Base-by-base conservation (phyloP, 2,329 filamentous ascomycete species). In the Claviceps fusiformis region DNA sequence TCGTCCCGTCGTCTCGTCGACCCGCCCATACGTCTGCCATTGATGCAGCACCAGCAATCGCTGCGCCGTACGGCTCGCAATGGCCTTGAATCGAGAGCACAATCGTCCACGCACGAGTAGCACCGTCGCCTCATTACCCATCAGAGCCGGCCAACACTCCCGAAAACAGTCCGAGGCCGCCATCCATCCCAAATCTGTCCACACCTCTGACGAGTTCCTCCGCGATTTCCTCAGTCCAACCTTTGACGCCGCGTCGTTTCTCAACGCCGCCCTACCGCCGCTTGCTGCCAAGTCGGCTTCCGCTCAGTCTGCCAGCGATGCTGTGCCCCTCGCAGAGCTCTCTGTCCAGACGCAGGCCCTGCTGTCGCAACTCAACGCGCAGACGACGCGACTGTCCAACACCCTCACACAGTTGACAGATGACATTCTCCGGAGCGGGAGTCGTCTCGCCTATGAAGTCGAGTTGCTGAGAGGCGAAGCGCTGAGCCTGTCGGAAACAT, bases 381-480 rank as follows among this genome's bases (percentile, higher is more conserved):
- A 96, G 67, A 95, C 90, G 1, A 86, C 89, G 19, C 81, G 90
- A 49, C 75, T 96, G 8, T 89, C 90, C 15, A 83, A 79, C 54
- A 87, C 84, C 49, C 77, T 98, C 56, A 95, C 90, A 37, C 85
- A 92, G 64, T 75, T 97, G 57, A 96, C 93, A 11, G 92, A 98
- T 68, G 93, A 97, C 62, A 97, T 98, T 59, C 71, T 98, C 58
- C 82, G 93, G 56, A 91, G 89, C 64, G 89, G 91, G 31, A 89
- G 88, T 60, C 80, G 92, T 4, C 74, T 98, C 56, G 89, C 91
- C 24, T 98, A 98, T 65, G 89, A 97, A 70, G 92, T 97, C 24
- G 92, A 97, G 70, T 80, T 97, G 19, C 71, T 97, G 51, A 82
- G 90, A n/a, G 91, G 91, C 59, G 91, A 96, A 70, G 87, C 89